Evolutionary conservation across 2,329 filamentous ascomycete genomes (phyloP).

Genomic region (Aspergillus novofumigatus): DNA sequence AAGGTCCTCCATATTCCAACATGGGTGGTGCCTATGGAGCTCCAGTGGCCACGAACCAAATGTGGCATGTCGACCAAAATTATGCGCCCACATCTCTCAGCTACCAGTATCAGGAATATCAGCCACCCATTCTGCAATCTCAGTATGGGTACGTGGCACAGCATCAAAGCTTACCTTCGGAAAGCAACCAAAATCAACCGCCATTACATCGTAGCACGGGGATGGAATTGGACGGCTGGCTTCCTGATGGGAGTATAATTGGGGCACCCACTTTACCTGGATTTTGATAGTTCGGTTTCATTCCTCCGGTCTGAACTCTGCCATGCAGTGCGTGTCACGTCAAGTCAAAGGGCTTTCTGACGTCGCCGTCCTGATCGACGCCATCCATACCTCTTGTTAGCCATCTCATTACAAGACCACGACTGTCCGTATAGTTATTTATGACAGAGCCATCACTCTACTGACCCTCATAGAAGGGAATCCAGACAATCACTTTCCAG

Average conservation of each 20-base stretch:
- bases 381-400: background rate
- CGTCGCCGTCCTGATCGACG: background rate
- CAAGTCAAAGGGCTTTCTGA: background rate
- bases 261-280: constrained; percentile 26
- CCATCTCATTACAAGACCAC: background rate
- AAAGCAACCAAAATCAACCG: constrained; percentile 7
- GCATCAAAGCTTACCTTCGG: constrained; percentile 12
- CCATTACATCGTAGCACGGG: constrained; percentile 15
- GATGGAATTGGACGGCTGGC: constrained; percentile 30
- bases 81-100: constrained; percentile 11
- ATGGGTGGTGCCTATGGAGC: constrained; percentile 19
- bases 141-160: constrained; percentile 22
- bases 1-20: constrained; percentile 13
- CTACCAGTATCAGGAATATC: constrained; percentile 17
- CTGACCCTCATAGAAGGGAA: background rate
- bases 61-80: constrained; percentile 23
- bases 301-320: background rate
- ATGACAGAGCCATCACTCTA: background rate
- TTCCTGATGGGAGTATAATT: constrained; percentile 27
- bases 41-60: constrained; percentile 15
- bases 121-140: constrained; percentile 14
- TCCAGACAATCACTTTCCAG: background rate
- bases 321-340: background rate
- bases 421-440: background rate
- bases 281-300: constrained; percentile 12